Evolutionary conservation across 2,329 filamentous ascomycete genomes (phyloP), one percentile per base, ranked within the genome.

Genomic region (Metarhizium guizhouense): DNA sequence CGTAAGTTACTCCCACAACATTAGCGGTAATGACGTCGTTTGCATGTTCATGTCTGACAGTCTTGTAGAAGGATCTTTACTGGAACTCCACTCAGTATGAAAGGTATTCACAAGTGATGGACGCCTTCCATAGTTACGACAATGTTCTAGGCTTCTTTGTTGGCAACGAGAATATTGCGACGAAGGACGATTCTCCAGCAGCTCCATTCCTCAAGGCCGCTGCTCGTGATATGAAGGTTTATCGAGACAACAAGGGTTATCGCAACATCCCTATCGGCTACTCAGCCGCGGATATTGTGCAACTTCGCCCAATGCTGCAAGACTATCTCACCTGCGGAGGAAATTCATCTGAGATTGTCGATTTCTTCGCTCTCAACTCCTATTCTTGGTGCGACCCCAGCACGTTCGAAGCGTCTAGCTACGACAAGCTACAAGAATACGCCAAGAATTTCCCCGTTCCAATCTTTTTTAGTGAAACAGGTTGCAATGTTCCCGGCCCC

Each of bases 401-500:
- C 56, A 70, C 68, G 5, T 91, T 84, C 71, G 61, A 74, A 30
- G 74, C 69, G 6, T 83, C 90, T 2, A 90, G 88, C 56, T 95
- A 95, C 72, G 66, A 75, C 50, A 76, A 76, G 59, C 81, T 95
- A 32, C 79, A 90, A 68, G 70, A 76, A 54, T 84, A 87, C 60
- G 84, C 87, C 6, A 78, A 79, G 42, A 71, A 82, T 63, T 92
- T 90, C 70, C 86, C 84, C 50, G 83, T 95, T n/a, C 90, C 89
- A 20, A 90, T 94, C 64, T 92, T 91, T 77, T 90, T 95, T 72
- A 92, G 88, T 38, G 90, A 95, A 72, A 94, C 89, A 3, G 90
- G 90, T 57, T 95, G 90, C 78, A 92, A 88, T 67, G 78, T 74
- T 1, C 76, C 77, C 1, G 72, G 73, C 2, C 84, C 85, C 0